phyloP scores from a whole-genome alignment of 129 eudicot genomes.

The Artemisia annua region DNA sequence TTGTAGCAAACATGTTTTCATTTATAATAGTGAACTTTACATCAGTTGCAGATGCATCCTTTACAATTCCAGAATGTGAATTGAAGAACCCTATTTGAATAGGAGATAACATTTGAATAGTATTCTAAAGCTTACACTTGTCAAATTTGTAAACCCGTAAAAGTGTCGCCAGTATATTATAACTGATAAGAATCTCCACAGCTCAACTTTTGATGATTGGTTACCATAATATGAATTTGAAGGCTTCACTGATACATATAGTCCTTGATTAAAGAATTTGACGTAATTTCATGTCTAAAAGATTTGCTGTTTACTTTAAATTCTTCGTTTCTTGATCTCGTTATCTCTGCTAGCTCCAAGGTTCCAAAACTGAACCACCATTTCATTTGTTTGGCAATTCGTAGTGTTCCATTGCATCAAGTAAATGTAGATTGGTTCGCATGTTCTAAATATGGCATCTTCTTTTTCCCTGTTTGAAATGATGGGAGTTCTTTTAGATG shows the following conservation, averaged over 20 bases:
- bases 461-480: constrained; percentile 4
- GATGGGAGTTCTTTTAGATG: constrained; percentile 14
- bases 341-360: too few species aligned
- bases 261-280: too few species aligned
- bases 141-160: too few species aligned
- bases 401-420: constrained; percentile 6
- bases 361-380: too few species aligned
- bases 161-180: background rate
- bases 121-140: background rate
- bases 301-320: background rate
- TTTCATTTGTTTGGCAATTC: background rate
- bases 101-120: constrained; percentile 9
- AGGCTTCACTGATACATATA: constrained; percentile 2
- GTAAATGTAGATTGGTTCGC: background rate
- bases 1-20: background rate
- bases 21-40: constrained; percentile 1
- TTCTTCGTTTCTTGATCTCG: too few species aligned
- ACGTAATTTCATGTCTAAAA: background rate
- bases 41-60: constrained; percentile 13
- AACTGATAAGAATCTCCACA: background rate
- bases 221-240: constrained; percentile 1
- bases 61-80: constrained; percentile 10
- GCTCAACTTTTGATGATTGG: constrained; percentile 4
- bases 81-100: constrained; percentile 21
- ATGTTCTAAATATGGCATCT: background rate